Percentiles rank a stretch among this genome's conserved stretches.
Conservation (phyloP, 1,284 basidiomycete genomes). For the Rhodotorula glutinis region DNA sequence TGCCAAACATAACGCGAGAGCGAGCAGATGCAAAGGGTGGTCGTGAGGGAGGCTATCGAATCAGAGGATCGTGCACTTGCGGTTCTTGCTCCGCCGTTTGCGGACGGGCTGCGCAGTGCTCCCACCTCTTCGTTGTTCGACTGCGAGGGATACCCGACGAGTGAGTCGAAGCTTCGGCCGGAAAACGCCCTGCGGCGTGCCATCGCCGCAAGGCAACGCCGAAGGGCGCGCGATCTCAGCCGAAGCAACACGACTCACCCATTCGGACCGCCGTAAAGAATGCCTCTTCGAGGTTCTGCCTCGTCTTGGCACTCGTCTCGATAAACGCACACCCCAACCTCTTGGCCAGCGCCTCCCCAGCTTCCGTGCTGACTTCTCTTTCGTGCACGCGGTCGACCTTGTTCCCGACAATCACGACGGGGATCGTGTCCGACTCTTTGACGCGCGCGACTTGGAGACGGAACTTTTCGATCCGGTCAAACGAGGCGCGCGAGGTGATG, state of each 20-base stretch:
- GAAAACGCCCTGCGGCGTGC: no score
- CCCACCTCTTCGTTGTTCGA: conserved; percentile 44
- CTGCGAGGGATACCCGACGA: conserved; percentile 35
- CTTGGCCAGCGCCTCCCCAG: conserved; percentile 47
- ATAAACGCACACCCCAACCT: conserved; percentile 49
- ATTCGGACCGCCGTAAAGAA: conserved; percentile 47
- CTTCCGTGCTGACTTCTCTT: conserved; percentile 47
- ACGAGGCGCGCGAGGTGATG: conserved; percentile 49
- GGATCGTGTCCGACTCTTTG: conserved; percentile 47
- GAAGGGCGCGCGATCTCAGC: no score
- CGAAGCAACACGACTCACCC: conserved; percentile 29
- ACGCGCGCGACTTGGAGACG: conserved; percentile 48
- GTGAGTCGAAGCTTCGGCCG: not conserved
- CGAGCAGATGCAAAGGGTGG: not conserved
- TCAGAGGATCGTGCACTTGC: conserved; percentile 46
- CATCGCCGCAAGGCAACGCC: no score
- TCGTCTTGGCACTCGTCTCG: conserved; percentile 50
- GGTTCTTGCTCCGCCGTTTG: conserved; percentile 44
- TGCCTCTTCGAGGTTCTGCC: conserved; percentile 48
- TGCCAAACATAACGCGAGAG: not conserved
- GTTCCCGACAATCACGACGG: conserved; percentile 50
- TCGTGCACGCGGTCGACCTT: conserved; percentile 50
- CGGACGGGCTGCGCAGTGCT: conserved; percentile 33
- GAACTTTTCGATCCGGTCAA: conserved; percentile 49
- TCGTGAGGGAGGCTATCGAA: not conserved